Evolutionary conservation across 768 basidiomycete species (phyloP).

Genomic region (Hebeloma cylindrosporum): DNA sequence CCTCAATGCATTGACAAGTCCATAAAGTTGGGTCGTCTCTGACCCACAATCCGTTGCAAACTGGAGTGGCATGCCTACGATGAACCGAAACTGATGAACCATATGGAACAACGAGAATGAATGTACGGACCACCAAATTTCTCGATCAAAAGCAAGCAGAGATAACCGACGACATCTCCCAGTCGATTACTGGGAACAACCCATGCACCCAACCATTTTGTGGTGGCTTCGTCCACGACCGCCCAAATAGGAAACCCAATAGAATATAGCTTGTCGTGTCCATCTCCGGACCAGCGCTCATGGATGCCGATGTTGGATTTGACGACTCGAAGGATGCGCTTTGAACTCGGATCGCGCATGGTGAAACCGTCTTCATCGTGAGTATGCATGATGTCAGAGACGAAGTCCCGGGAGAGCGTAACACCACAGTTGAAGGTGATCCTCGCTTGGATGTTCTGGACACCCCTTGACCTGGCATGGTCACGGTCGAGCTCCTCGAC

Average conservation of each 20-base stretch:
- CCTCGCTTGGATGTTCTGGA: conserved; percentile 17
- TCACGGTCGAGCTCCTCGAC: conserved; percentile 24
- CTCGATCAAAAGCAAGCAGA: conserved; percentile 31
- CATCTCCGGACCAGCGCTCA: conserved; percentile 36
- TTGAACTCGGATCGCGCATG: conserved; percentile 26
- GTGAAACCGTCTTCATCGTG: conserved; percentile 29
- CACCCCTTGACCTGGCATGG: conserved; percentile 15
- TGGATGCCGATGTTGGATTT: conserved; percentile 34
- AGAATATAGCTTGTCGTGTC: conserved; percentile 39
- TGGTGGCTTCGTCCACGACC: conserved; percentile 32
- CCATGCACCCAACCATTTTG: conserved; percentile 32
- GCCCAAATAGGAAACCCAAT: conserved; percentile 42
- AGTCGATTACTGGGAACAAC: conserved; percentile 39
- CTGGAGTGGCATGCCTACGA: conserved; percentile 35
- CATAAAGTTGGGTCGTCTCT: conserved; percentile 35
- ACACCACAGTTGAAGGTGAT: conserved; percentile 19
- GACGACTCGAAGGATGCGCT: conserved; percentile 24
- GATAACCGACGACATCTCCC: conserved; percentile 28
- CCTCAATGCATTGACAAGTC: conserved; percentile 30
- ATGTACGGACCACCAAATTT: conserved; percentile 27
- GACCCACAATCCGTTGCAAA: conserved; percentile 36
- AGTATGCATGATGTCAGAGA: conserved; percentile 29
- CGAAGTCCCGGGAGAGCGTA: conserved; percentile 15
- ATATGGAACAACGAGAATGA: background rate
- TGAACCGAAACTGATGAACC: background rate